Evolutionary conservation across 2,329 filamentous ascomycete genomes (phyloP).

Genomic region (Graphiopsis chlorocephala): DNA sequence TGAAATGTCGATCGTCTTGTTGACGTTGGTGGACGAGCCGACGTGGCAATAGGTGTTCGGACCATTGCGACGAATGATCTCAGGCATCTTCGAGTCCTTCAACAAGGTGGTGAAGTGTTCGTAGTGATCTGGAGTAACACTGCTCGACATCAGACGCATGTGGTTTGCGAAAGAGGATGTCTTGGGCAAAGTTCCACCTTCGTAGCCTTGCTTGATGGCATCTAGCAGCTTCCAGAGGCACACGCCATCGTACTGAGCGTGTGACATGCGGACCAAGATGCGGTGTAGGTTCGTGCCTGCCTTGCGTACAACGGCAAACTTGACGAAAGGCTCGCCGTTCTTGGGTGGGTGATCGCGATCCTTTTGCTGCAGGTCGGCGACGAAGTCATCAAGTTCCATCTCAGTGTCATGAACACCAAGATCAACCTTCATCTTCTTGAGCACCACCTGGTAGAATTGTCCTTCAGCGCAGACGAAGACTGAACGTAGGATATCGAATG

Average conservation of each 20-base stretch:
- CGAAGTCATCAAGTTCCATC: constrained; percentile 18
- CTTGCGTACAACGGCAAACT: constrained; percentile 27
- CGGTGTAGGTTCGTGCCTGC: constrained; percentile 22
- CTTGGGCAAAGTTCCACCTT: constrained; percentile 10
- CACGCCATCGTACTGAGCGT: constrained; percentile 33
- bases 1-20: constrained; percentile 13
- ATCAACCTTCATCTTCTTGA: constrained; percentile 39
- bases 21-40: constrained; percentile 11
- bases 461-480: constrained; percentile 49
- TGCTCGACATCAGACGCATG: constrained; percentile 14
- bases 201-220: constrained; percentile 13
- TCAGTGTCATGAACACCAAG: constrained; percentile 24
- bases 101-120: constrained; percentile 24
- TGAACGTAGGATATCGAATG: constrained; percentile 52
- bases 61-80: constrained; percentile 20
- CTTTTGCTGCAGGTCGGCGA: constrained; percentile 16
- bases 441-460: constrained; percentile 44
- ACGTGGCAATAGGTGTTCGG: constrained; percentile 17
- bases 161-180: constrained; percentile 12
- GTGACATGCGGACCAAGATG: constrained; percentile 32
- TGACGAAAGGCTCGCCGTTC: constrained; percentile 23
- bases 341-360: constrained; percentile 16
- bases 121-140: constrained; percentile 9
- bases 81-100: constrained; percentile 18
- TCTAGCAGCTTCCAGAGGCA: constrained; percentile 15